Base-by-base conservation (phyloP, 192 early-diverging fungal species). In the Geosiphon pyriformis region DNA sequence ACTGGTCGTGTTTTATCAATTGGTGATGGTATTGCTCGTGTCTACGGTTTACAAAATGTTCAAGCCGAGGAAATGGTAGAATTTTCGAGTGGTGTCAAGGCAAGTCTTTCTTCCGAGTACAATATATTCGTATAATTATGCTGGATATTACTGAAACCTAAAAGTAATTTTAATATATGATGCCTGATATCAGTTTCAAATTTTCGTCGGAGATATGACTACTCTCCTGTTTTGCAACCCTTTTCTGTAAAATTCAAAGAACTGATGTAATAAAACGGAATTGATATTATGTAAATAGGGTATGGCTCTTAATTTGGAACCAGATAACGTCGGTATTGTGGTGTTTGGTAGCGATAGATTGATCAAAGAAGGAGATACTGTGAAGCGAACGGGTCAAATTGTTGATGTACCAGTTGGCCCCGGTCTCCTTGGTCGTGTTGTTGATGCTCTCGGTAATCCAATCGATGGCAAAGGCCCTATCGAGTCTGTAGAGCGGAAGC, bases 21-120 rank as follows among this genome's bases (percentile, higher is more conserved):
- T 74, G 95, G 96, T 90, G 96, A 99, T 82, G 96, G 96, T 95
- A 98, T 99, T 85, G 96, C 96, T 68, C 95, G 96, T 88, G 94
- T 99, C 63, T 95, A 95, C 69, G 97, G 94, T 60, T 85, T 98
- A 80, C 95, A 92, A 86, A 99, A 98, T 80, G 83, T 86, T 68
- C 93, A 99, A 85, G 92, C 95, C 72, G 95, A 99, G 82, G 96
- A 99, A 86, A 96, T 99, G 94, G 96, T 99, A 79, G 97, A 99
- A 74, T 99, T 99, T 87, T 96, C 94, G 73, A 95, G 93, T 79
- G 97, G 97, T 78, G 80, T 99, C 64, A 92, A 92, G 90, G 92
- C 89, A 82, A 20, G 8, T 42, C 15, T 42, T 42, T 6, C 6
- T 42, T 42, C 15, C 15, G 37, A 42, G 6, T 42, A 42, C 15